These are phyloP conservation scores for Exophiala xenobiotica DNA, from an alignment of 2,329 filamentous ascomycete genomes.

Conservation along the genomic window DNA sequence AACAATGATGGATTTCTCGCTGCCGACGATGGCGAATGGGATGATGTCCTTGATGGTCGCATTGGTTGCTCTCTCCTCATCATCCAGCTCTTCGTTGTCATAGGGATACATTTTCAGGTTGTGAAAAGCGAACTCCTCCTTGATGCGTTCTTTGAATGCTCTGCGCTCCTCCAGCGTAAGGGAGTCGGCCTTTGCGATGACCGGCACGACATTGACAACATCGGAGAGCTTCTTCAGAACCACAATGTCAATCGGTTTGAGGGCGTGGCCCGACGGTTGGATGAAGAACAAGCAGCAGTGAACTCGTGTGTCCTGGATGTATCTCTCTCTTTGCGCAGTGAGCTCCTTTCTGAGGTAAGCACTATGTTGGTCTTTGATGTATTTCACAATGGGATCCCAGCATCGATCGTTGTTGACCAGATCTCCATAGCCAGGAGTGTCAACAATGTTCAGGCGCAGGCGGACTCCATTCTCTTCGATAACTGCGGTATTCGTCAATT, in stretches of 20 bases:
- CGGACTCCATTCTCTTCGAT: slow-evolving; percentile 99
- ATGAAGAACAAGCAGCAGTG: slow-evolving; percentile 99
- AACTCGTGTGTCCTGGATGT: slow-evolving; percentile 98
- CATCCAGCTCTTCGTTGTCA: slow-evolving; percentile 97
- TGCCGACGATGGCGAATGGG: slow-evolving; percentile 96
- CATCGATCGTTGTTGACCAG: slow-evolving; percentile 99
- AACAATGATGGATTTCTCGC: slow-evolving; percentile 96
- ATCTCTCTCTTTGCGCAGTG: slow-evolving; percentile 96
- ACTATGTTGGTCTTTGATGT: slow-evolving; percentile 99
- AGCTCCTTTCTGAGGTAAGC: slow-evolving; percentile 99
- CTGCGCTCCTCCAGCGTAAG: slow-evolving; percentile 92
- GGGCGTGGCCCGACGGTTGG: slow-evolving; percentile 92
- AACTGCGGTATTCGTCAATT: slow-evolving; percentile 47
- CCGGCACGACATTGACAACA: slow-evolving; percentile 97
- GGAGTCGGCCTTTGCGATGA: slow-evolving; percentile 97
- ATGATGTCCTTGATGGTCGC: slow-evolving; percentile 96
- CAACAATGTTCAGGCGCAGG: slow-evolving; percentile 96
- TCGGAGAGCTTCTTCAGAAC: slow-evolving; percentile 99
- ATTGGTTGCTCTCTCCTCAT: slow-evolving; percentile 92
- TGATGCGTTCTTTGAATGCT: slow-evolving; percentile 98
- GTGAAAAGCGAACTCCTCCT: slow-evolving; percentile 99
- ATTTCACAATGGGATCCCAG: slow-evolving; percentile 99
- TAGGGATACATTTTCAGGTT: slow-evolving; percentile 99
- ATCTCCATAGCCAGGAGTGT: slow-evolving; percentile 97
- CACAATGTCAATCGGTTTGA: slow-evolving; percentile 99